A percentile compares a stretch with the other conserved stretches of the same genome.
phyloP scores from a whole-genome alignment of 1,139 yeast species.

The Yamadazyma songkhlaensis region DNA sequence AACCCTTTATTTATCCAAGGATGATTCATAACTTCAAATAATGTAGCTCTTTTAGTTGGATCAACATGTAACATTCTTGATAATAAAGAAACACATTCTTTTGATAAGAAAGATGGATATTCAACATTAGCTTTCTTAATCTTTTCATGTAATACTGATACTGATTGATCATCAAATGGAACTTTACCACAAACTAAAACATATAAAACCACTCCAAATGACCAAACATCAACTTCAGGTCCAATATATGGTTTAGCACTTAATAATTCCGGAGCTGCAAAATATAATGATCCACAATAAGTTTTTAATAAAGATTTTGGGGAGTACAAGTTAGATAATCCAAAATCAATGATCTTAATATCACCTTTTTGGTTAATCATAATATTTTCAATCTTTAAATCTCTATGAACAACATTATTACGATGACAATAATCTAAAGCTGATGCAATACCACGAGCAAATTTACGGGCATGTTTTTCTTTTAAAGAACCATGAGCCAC shows the following conservation, averaged over 20 bases:
- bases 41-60: constrained; percentile 74
- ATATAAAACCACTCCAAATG: constrained; percentile 92
- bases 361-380: constrained; percentile 94
- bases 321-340: constrained; percentile 83
- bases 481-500: constrained; percentile 94
- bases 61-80: constrained; percentile 91
- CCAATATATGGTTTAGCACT: constrained; percentile 92
- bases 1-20: constrained; percentile 96
- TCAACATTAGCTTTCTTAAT: constrained; percentile 92
- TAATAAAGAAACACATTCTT: constrained; percentile 79
- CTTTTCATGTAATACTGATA: constrained; percentile 89
- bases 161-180: constrained; percentile 95
- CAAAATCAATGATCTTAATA: constrained; percentile 93
- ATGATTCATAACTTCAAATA: constrained; percentile 77
- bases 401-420: constrained; percentile 95
- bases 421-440: constrained; percentile 92
- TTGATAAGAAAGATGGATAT: constrained; percentile 79
- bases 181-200: constrained; percentile 97
- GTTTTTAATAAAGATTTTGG: constrained; percentile 76
- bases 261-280: constrained; percentile 96
- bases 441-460: constrained; percentile 94
- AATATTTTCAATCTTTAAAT: constrained; percentile 92
- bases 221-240: constrained; percentile 98
- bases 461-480: constrained; percentile 91
- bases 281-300: constrained; percentile 94